Conservation (phyloP, 768 basidiomycete species). For the Austroboletus festivus region DNA sequence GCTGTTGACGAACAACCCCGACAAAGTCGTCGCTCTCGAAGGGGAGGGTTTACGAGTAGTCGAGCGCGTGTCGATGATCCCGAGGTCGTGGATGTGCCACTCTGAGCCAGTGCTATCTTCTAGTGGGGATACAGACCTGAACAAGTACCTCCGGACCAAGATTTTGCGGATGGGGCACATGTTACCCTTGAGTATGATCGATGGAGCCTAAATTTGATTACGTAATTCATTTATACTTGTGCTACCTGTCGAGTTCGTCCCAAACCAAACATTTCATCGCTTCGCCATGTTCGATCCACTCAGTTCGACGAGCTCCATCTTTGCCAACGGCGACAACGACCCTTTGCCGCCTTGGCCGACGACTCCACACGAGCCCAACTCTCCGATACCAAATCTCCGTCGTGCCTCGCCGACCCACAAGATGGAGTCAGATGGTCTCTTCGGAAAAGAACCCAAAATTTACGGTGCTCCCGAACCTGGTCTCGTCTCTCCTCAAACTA, state of each 20-base stretch:
- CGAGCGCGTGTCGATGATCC: constrained; percentile 93
- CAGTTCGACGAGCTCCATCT: constrained; percentile 49
- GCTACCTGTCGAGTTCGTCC: neutral
- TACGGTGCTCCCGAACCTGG: constrained; percentile 85
- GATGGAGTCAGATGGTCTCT: constrained; percentile 54
- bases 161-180: constrained; percentile 97
- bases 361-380: constrained; percentile 69
- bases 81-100: constrained; percentile 68
- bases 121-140: constrained; percentile 88
- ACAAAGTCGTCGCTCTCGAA: constrained; percentile 87
- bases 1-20: constrained; percentile 95
- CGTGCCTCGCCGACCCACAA: constrained; percentile 55
- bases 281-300: constrained; percentile 71
- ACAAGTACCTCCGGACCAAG: constrained; percentile 94
- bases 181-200: constrained; percentile 47
- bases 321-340: constrained; percentile 47
- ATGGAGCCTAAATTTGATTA: constrained; percentile 12
- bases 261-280: too few relatives aligned
- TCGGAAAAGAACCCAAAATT: constrained; percentile 80
- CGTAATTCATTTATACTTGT: constrained; percentile 5
- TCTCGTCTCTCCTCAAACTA: constrained; percentile 71
- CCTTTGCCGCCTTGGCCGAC: constrained; percentile 73
- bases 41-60: constrained; percentile 74
- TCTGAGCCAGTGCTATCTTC: too few relatives aligned
- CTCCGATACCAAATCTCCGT: constrained; percentile 69